These are phyloP conservation scores for Penicillium psychrosexuale DNA, from an alignment of 2,329 filamentous ascomycete species.

Conservation along the genomic window DNA sequence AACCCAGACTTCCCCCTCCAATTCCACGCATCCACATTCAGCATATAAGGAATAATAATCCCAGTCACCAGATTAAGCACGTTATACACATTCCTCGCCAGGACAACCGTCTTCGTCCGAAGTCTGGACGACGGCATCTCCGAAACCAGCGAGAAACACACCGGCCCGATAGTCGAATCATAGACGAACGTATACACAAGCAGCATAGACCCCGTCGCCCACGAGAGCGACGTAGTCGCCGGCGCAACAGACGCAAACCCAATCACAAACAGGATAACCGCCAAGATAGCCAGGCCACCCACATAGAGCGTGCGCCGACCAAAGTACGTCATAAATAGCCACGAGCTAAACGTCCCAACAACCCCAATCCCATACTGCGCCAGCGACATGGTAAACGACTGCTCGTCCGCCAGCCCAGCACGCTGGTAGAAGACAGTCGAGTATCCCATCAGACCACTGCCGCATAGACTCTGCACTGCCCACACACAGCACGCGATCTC, in stretches of 20 bases:
- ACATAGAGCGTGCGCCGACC: slow-evolving; percentile 44
- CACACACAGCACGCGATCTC: slow-evolving; percentile 41
- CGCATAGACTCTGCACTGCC: slow-evolving; percentile 34
- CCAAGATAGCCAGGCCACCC: slow-evolving; percentile 22
- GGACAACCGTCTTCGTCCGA: slow-evolving; percentile 53
- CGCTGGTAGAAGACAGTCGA: slow-evolving; percentile 37
- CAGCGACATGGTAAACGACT: slow-evolving; percentile 39
- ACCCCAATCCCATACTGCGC: slow-evolving; percentile 62
- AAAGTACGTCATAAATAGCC: slow-evolving; percentile 41
- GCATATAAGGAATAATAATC: slow-evolving; percentile 81
- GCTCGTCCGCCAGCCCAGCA: slow-evolving; percentile 33
- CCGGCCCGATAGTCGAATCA: slow-evolving; percentile 53
- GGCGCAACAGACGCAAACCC: slow-evolving; percentile 21
- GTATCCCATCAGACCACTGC: slow-evolving; percentile 32
- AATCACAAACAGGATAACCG: slow-evolving; percentile 14
- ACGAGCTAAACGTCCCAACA: slow-evolving; percentile 51
- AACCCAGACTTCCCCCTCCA: slow-evolving; percentile 80
- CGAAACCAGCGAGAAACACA: slow-evolving; percentile 53
- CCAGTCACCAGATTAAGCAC: slow-evolving; percentile 50
- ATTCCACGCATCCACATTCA: slow-evolving; percentile 77
- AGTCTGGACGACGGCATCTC: slow-evolving; percentile 55
- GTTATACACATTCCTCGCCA: slow-evolving; percentile 48
- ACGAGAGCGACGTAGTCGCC: slow-evolving; percentile 27
- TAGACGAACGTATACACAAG: slow-evolving; percentile 55
- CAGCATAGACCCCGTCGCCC: slow-evolving; percentile 47